Conservation (phyloP, 2,329 filamentous ascomycete species). For the Penicillium paneum region DNA sequence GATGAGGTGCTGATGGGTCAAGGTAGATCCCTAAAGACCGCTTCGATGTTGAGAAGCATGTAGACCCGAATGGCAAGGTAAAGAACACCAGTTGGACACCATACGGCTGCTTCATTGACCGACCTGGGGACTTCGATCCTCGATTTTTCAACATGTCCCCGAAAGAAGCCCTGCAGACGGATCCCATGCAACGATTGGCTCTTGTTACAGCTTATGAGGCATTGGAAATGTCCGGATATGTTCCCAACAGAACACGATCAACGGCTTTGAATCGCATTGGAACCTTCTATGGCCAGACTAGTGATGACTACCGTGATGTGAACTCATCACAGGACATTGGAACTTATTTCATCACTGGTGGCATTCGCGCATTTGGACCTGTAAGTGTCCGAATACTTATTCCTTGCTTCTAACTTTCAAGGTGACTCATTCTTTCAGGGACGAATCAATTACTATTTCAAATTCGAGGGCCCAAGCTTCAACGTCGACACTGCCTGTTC, state of each 20-base stretch:
- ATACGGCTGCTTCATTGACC: constrained; percentile 40
- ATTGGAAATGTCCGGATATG: constrained; percentile 69
- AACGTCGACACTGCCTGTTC: constrained; percentile 74
- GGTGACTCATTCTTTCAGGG: not conserved
- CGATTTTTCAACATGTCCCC: constrained; percentile 56
- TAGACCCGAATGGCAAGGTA: constrained; percentile 32
- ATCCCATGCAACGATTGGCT: constrained; percentile 73
- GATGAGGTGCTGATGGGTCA: too few species aligned
- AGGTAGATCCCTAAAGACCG: constrained; percentile 16
- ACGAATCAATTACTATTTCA: constrained; percentile 60
- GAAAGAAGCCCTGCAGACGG: constrained; percentile 48
- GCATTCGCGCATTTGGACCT: not conserved
- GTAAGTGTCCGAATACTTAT: too few species aligned
- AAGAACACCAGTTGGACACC: constrained; percentile 32
- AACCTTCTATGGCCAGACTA: constrained; percentile 69
- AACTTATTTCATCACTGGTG: not conserved
- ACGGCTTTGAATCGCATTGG: constrained; percentile 45
- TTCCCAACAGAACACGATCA: constrained; percentile 46
- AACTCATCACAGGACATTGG: constrained; percentile 18
- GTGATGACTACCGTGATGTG: constrained; percentile 49
- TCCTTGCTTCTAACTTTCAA: not conserved
- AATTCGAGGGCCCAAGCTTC: constrained; percentile 68
- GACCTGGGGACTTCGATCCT: constrained; percentile 40
- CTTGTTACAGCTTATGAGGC: constrained; percentile 74
- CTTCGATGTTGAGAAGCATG: constrained; percentile 35